phyloP scores from a whole-genome alignment of 352 stramenopile species.

The Aphanomyces stellatus region DNA sequence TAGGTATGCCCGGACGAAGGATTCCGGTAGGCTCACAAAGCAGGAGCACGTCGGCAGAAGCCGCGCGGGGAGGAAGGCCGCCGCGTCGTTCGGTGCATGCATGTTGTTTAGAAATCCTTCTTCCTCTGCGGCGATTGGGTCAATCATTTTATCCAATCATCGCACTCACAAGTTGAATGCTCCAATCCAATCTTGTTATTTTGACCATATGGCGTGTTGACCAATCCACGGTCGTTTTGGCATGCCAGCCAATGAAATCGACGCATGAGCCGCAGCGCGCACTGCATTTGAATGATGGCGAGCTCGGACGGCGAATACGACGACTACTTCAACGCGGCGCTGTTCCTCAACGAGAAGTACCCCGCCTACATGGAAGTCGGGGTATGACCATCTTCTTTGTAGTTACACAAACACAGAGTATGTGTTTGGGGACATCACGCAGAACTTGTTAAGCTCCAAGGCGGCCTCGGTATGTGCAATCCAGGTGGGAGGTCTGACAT shows the following conservation, averaged over 20 bases:
- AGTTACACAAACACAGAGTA: slow-evolving; percentile 46
- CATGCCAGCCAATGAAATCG: neutral
- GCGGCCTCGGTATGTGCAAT: slow-evolving; percentile 31
- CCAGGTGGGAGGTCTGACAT: too few relatives aligned
- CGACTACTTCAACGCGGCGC: slow-evolving; percentile 38
- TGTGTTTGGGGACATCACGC: slow-evolving; percentile 37
- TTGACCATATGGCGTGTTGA: too few relatives aligned
- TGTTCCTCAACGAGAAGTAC: slow-evolving; percentile 55
- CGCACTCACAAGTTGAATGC: too few relatives aligned
- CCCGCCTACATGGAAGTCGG: neutral
- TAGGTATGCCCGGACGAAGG: slow-evolving; percentile 61
- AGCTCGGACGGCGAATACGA: slow-evolving; percentile 36
- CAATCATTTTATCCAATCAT: neutral
- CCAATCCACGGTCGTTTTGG: too few relatives aligned
- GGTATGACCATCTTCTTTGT: neutral
- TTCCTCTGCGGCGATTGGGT: too few relatives aligned
- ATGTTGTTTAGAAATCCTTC: too few relatives aligned
- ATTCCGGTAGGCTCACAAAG: slow-evolving; percentile 59
- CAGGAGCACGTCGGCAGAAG: slow-evolving; percentile 55
- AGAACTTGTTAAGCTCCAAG: slow-evolving; percentile 38
- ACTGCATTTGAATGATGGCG: neutral
- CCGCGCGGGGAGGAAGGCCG: slow-evolving; percentile 51
- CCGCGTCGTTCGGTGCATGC: slow-evolving; percentile 6
- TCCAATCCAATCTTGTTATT: too few relatives aligned
- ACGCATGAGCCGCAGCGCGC: neutral